phyloP scores from a whole-genome alignment of 768 basidiomycete genomes.

The Mycena venus region DNA sequence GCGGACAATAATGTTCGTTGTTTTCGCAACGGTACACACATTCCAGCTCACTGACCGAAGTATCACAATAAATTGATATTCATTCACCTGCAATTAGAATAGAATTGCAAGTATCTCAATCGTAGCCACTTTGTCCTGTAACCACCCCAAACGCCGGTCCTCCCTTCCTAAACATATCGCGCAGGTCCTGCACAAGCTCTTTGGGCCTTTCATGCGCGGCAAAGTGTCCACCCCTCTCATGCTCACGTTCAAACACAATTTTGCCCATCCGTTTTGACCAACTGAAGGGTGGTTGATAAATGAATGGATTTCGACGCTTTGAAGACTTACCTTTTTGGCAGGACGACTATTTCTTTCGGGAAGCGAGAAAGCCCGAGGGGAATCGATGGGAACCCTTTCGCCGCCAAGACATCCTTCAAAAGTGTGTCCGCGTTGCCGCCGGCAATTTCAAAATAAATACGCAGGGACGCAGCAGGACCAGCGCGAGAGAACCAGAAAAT shows the following conservation, averaged over 20 bases:
- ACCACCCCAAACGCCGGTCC: slow-evolving; percentile 65
- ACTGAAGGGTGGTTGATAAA: slow-evolving; percentile 41
- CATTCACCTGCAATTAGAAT: no score
- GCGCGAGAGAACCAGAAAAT: slow-evolving; percentile 70
- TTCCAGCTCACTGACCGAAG: no score
- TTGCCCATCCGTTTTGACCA: slow-evolving; percentile 54
- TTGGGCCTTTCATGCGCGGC: slow-evolving; percentile 66
- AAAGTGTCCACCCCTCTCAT: slow-evolving; percentile 70
- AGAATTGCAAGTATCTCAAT: no score
- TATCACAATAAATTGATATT: no score
- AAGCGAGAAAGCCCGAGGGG: slow-evolving; percentile 67
- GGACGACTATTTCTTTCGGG: slow-evolving; percentile 57
- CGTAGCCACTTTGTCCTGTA: slow-evolving; percentile 57
- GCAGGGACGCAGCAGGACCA: slow-evolving; percentile 68
- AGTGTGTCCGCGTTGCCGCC: neutral
- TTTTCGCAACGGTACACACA: no score
- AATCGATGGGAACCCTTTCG: slow-evolving; percentile 39
- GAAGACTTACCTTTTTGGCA: slow-evolving; percentile 46
- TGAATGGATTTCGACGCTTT: neutral
- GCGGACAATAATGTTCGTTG: no score
- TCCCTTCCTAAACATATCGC: slow-evolving; percentile 68
- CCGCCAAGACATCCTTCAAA: neutral
- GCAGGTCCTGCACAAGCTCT: slow-evolving; percentile 61
- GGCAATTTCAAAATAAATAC: slow-evolving; percentile 68
- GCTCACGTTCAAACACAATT: slow-evolving; percentile 62